Evolutionary conservation across 106 monocot genomes (phyloP).

Genomic region (Cymbidium sinense): DNA sequence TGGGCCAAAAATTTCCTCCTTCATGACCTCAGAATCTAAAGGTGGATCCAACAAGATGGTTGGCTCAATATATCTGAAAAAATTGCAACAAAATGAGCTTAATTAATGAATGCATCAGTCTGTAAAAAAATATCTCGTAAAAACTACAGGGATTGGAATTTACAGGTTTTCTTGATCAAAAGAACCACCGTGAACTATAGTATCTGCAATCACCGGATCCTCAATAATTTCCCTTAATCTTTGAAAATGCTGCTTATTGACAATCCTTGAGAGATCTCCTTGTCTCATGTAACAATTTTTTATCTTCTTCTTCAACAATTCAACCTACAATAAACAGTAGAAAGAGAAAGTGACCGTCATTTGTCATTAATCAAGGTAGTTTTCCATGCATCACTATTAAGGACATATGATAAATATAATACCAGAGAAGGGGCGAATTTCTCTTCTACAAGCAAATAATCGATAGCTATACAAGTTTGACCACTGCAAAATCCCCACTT

Average conservation of each 20-base stretch:
- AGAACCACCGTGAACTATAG: slow-evolving; percentile 60
- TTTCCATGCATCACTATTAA: not conserved
- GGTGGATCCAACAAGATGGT: slow-evolving; percentile 84
- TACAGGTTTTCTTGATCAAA: slow-evolving; percentile 16
- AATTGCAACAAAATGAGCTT: not conserved
- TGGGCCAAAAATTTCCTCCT: slow-evolving; percentile 83
- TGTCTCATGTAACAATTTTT: slow-evolving; percentile 21
- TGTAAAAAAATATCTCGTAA: not conserved
- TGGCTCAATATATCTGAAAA: slow-evolving; percentile 63
- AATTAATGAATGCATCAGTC: not conserved
- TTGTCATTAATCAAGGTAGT: not conserved
- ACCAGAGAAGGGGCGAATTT: slow-evolving; percentile 52
- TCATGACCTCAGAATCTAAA: slow-evolving; percentile 71
- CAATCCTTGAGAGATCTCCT: slow-evolving; percentile 35
- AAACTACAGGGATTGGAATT: not conserved
- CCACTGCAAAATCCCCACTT: slow-evolving; percentile 75
- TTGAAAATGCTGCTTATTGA: slow-evolving; percentile 55
- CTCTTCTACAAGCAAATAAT: slow-evolving; percentile 76
- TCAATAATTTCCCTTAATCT: slow-evolving; percentile 45
- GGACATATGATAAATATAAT: not conserved
- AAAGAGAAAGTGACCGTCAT: not conserved
- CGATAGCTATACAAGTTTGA: slow-evolving; percentile 73
- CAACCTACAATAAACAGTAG: slow-evolving; percentile 27
- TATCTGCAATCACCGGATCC: slow-evolving; percentile 42
- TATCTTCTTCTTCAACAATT: slow-evolving; percentile 40